A percentile compares a stretch with the other conserved stretches of the same genome.
phyloP scores from a whole-genome alignment of 192 early-diverging fungal species.

The Hyaloraphidium curvatum region DNA sequence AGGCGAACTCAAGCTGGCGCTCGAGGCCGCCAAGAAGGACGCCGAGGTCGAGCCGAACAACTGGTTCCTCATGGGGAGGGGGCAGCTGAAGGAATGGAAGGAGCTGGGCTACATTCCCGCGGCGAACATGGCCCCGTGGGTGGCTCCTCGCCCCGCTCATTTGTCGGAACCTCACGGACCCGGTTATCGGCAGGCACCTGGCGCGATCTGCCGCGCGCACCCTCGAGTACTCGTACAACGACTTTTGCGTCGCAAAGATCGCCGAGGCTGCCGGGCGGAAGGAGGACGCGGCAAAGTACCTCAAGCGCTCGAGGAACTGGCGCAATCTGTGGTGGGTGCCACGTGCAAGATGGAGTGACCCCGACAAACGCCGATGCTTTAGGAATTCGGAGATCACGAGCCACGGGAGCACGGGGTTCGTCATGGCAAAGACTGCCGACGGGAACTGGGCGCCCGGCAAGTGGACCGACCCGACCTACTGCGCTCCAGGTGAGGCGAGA shows the following conservation, averaged over 20 bases:
- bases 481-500: too few relatives aligned
- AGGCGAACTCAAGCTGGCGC: slow-evolving; percentile 8
- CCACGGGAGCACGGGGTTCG: slow-evolving; percentile 9
- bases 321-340: slow-evolving; percentile 13
- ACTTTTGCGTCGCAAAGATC: slow-evolving; percentile 10
- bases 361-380: too few relatives aligned
- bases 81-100: slow-evolving; percentile 7
- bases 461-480: too few relatives aligned
- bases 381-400: slow-evolving; percentile 9
- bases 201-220: too few relatives aligned
- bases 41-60: slow-evolving; percentile 2
- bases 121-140: not conserved
- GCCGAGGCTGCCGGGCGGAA: too few relatives aligned
- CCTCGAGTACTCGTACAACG: slow-evolving; percentile 15
- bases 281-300: too few relatives aligned
- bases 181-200: too few relatives aligned
- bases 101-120: slow-evolving; percentile 10
- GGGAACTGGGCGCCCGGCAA: too few relatives aligned
- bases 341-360: too few relatives aligned
- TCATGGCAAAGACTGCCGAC: slow-evolving; percentile 12
- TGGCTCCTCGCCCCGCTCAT: too few relatives aligned
- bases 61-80: slow-evolving; percentile 5
- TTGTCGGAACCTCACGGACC: too few relatives aligned
- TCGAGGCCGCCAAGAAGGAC: slow-evolving; percentile 8
- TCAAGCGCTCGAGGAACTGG: slow-evolving; percentile 12